Evolutionary conservation across 257 asterid genomes (phyloP), one percentile per base, ranked within the genome.

Genomic region (Agastache rugosa): DNA sequence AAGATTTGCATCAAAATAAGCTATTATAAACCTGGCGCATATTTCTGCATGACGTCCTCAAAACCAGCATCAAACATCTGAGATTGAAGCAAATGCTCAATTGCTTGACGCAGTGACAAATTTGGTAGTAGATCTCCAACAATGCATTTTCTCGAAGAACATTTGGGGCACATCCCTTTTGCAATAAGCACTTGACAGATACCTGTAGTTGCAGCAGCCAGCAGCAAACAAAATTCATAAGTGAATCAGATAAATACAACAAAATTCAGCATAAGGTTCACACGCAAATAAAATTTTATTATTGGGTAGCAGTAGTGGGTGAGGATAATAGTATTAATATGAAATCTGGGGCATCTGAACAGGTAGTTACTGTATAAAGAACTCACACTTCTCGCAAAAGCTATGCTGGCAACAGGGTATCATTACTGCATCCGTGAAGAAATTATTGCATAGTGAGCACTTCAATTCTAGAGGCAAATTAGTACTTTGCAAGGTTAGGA

Each of bases 351-450:
- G 70, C 73, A 64, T 60, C 64, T 67, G 27, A 45, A 35, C 45
- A 67, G 67, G 73, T 63, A 11, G 41, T 72, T 51, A 47, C 15
- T 67, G 73, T 73, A 76, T 2, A 77, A 55, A 76, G 74, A 75
- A 86, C 98, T 87, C 86, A 94, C 98, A 93, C 77, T 84, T 86
- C 67, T 87, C 86, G 69, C 98, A 93, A 80, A 93, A 93, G 82
- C 98, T 93, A 80, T 88, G 96, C 82, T 91, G 97, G 83, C 98
- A 93, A 84, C 98, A 93, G 31, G 97, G 98, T 75, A 94, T 90
- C 97, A 94, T 86, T 80, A 91, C 93, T 76, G 98, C 97, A 58
- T 94, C 90, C 90, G 83, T 87, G 80, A 89, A 86, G 85, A 88
- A 85, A 73, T 83, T 77, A 76, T 78, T 75, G 91, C 98, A 94